Evolutionary conservation across 2,329 filamentous ascomycete species (phyloP).

Genomic region (Mycosphaerella sp.): DNA sequence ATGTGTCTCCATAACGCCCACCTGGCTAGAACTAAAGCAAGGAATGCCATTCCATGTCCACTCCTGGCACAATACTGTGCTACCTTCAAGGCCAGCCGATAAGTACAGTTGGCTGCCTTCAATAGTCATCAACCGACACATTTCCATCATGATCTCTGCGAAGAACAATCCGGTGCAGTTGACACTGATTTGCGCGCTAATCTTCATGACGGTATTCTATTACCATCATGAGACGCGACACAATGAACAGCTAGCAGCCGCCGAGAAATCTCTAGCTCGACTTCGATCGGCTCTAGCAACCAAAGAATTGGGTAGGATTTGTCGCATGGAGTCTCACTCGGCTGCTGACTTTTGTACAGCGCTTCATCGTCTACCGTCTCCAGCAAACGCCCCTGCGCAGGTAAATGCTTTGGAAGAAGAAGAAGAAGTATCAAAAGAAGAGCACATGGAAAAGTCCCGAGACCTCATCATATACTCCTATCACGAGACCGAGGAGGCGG

Average conservation of each 20-base stretch:
- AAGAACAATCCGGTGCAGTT: neutral
- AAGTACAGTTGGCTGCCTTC: neutral
- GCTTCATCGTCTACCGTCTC: neutral
- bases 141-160: neutral
- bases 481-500: slow-evolving; percentile 11
- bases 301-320: neutral
- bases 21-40: neutral
- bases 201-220: neutral
- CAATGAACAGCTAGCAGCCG: neutral
- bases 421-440: neutral
- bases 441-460: neutral
- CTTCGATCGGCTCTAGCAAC: neutral
- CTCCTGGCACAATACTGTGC: neutral
- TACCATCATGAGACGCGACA: neutral
- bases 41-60: neutral
- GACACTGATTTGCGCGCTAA: neutral
- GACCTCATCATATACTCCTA: slow-evolving; percentile 20
- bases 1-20: neutral
- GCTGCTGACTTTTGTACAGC: slow-evolving; percentile 8
- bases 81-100: neutral
- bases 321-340: neutral
- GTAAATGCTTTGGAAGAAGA: neutral
- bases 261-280: neutral
- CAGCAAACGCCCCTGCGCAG: too few relatives aligned
- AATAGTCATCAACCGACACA: neutral